These are phyloP conservation scores for Posidonia australis DNA, from an alignment of 106 monocot genomes.

Conservation along the genomic window DNA sequence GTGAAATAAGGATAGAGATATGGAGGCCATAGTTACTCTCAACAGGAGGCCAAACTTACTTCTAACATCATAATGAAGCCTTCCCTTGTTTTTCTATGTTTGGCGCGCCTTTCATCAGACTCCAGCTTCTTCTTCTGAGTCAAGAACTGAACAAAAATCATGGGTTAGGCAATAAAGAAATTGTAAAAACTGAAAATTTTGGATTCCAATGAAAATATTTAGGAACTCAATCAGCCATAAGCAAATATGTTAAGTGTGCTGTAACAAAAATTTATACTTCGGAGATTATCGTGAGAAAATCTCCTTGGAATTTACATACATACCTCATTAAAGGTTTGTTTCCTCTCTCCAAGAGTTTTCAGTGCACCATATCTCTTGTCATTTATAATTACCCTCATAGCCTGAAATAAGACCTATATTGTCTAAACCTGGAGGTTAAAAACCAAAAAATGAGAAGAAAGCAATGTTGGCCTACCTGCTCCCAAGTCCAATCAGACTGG, in stretches of 20 bases:
- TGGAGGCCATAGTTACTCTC: no score
- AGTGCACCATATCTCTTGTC: constrained; percentile 95
- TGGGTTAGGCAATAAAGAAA: neutral
- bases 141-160: constrained; percentile 43
- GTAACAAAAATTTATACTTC: no score
- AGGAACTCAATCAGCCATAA: no score
- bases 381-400: constrained; percentile 94
- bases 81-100: constrained; percentile 82
- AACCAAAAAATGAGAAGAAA: constrained; percentile 3
- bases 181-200: neutral
- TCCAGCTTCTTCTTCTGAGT: constrained; percentile 88
- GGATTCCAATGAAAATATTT: constrained; percentile 57
- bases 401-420: constrained; percentile 24
- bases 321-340: constrained; percentile 98
- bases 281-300: no score
- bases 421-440: neutral
- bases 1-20: neutral
- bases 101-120: constrained; percentile 71
- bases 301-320: neutral
- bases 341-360: constrained; percentile 87
- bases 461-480: constrained; percentile 39
- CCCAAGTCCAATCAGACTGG: constrained; percentile 98
- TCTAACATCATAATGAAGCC: constrained; percentile 85
- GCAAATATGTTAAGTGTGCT: no score
- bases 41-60: constrained; percentile 20